Evolutionary conservation across 371 early-diverging fungal genomes (phyloP).

Genomic region (Haplosporangium sp.): DNA sequence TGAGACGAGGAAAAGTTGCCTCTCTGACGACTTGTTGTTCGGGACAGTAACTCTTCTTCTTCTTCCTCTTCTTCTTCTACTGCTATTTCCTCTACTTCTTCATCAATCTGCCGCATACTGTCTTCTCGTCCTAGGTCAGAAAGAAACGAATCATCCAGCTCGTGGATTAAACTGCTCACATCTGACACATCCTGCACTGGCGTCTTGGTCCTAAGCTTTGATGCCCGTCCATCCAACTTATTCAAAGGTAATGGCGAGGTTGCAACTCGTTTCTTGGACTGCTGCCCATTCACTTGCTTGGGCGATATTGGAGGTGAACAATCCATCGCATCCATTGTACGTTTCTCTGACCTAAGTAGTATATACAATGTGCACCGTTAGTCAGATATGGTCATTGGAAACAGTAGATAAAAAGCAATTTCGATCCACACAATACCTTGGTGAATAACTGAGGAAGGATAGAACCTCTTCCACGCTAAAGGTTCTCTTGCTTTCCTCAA

Average conservation of each 20-base stretch:
- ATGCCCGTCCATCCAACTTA: slow-evolving; percentile 13
- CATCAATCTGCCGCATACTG: not conserved
- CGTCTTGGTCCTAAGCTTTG: slow-evolving; percentile 21
- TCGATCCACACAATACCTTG: slow-evolving; percentile 20
- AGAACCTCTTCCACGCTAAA: slow-evolving; percentile 44
- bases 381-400: not conserved
- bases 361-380: not conserved
- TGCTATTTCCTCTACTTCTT: not conserved
- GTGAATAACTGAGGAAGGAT: slow-evolving; percentile 31
- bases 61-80: slow-evolving; percentile 20
- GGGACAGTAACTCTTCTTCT: slow-evolving; percentile 20
- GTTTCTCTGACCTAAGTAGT: slow-evolving; percentile 19
- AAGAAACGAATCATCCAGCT: not conserved
- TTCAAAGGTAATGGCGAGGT: slow-evolving; percentile 27
- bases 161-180: slow-evolving; percentile 2
- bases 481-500: slow-evolving; percentile 48
- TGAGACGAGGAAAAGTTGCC: not conserved
- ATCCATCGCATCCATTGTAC: slow-evolving; percentile 18
- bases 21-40: slow-evolving; percentile 13
- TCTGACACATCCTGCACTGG: slow-evolving; percentile 24
- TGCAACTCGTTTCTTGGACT: slow-evolving; percentile 34
- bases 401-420: not conserved
- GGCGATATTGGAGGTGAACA: slow-evolving; percentile 21
- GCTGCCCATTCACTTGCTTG: not conserved
- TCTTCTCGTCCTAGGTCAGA: not conserved